Evolutionary conservation across 345 rosid genomes (phyloP), one percentile per base, ranked within the genome.

Genomic region (Eucalyptus tenuipes): DNA sequence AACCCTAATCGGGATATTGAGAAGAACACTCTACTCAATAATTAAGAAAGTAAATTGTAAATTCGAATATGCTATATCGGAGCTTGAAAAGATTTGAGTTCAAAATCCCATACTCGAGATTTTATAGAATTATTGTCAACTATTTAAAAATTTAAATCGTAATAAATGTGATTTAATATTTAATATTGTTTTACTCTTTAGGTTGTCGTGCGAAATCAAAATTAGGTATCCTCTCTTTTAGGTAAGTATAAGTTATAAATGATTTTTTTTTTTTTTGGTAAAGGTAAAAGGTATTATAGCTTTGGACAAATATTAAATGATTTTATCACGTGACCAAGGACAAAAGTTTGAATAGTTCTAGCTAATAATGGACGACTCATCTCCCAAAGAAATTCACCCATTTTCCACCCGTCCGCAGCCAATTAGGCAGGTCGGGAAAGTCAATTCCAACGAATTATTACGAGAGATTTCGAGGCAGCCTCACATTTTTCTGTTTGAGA

Each of bases 61-160:
- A 10, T 33, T 37, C 45, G 9, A 1, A 18, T 9, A 9, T 3
- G 4, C 5, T 8, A 52, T 52, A 52, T 0, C 4, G 18, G 25
- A 52, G 10, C 18, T 18, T 24, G 29, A 3, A 55, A 55, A 55
- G 13, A 24, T 2, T 55, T 55, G 29, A 55, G 10, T 25, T 1
- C 25, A 52, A 52, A 20, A 52, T 52, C 10, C 20, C 24, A 52
- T 52, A 9, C 4, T 55, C 6, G 4, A 55, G 6, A 55, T 24
- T 55, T 55, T 10, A 55, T 10, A 55, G 0, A 0, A 1, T 0
- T 55, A 55, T 55, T 55, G 12, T 55, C 3, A 24, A 55, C 1
- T 55, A 55, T 4, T 55, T 10, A 55, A 55, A 55, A 55, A 0
- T 25, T 55, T 55, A 55, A 22, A 22, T 0, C 1, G 9, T 55